A percentile compares a stretch with the other conserved stretches of the same genome.
Conservation (phyloP, 2,329 filamentous ascomycete species). For the Chaetomium sp. region DNA sequence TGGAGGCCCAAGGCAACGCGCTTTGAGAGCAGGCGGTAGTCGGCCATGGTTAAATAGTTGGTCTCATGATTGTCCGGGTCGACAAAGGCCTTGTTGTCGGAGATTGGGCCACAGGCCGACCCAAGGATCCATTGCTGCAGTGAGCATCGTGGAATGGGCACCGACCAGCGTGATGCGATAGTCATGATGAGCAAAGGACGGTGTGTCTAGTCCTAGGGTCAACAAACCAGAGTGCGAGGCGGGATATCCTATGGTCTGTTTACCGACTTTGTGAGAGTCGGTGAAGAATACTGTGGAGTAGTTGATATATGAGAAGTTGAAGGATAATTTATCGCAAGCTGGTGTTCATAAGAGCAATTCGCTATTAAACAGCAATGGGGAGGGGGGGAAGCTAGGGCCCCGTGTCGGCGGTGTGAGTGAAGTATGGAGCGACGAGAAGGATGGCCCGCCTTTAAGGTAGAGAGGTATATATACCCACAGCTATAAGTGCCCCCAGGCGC, state of each 20-base stretch:
- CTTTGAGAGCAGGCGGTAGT: conserved; percentile 71
- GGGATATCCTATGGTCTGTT: neutral
- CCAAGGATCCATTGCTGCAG: conserved; percentile 60
- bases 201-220: neutral
- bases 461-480: neutral
- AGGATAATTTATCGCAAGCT: neutral
- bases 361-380: neutral
- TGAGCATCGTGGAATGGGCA: conserved; percentile 51
- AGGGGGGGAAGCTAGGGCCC: neutral
- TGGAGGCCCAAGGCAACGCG: conserved; percentile 70
- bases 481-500: neutral
- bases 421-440: neutral
- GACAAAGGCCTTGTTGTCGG: conserved; percentile 54
- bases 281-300: neutral
- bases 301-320: neutral
- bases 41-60: conserved; percentile 63
- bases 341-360: neutral
- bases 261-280: neutral
- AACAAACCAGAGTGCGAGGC: neutral
- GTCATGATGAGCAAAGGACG: conserved; percentile 43
- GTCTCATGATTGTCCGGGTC: conserved; percentile 69
- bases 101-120: conserved; percentile 48
- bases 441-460: neutral
- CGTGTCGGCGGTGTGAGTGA: neutral
- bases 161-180: conserved; percentile 51